Base-by-base conservation (phyloP, 2,329 filamentous ascomycete species). In the Clonostachys byssicola region DNA sequence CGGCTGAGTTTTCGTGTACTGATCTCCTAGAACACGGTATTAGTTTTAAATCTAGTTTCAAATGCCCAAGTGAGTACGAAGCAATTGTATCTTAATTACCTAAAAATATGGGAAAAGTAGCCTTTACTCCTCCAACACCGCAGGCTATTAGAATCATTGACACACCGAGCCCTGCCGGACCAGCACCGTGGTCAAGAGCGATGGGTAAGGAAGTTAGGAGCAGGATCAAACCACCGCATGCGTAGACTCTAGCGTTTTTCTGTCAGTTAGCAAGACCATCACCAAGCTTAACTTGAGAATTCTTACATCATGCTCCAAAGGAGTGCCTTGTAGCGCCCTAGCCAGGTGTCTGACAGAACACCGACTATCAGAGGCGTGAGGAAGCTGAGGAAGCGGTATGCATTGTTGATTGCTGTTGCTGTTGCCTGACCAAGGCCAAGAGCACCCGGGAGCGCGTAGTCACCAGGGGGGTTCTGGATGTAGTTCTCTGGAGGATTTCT, bases 41-140 rank as follows among this genome's bases (percentile, higher is more conserved):
- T 30, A 30, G 23, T 30, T 30, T 8, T 4, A 10, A 10, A 30
- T 30, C 10, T 10, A 10, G 23, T 10, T 30, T 30, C 9, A 4
- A 30, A 30, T 30, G 6, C 4, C 9, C 23, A 30, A 30, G 23
- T 30, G 23, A 30, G 23, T 10, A 30, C 23, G 23, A 30, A 30
- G 3, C 8, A 30, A 30, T 30, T 30, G 23, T 30, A 9, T 30
- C 23, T 30, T 30, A 10, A 3, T 4, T 30, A 30, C 54, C 41
- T 63, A 61, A 16, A 14, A 0, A n/a, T 2, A 72, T 78, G 2
- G 72, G 68, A 47, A 77, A 72, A 51, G 86, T 87, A 54, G 81
- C 78, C 68, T 88, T 88, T 70, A 88, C 86, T 49, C 81, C 81
- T 55, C 84, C 85, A 3, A 83, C 85, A 45, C 83, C 83, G 12